Evolutionary conservation across 768 basidiomycete species (phyloP).

Genomic region (Pleurotus ostreatus): DNA sequence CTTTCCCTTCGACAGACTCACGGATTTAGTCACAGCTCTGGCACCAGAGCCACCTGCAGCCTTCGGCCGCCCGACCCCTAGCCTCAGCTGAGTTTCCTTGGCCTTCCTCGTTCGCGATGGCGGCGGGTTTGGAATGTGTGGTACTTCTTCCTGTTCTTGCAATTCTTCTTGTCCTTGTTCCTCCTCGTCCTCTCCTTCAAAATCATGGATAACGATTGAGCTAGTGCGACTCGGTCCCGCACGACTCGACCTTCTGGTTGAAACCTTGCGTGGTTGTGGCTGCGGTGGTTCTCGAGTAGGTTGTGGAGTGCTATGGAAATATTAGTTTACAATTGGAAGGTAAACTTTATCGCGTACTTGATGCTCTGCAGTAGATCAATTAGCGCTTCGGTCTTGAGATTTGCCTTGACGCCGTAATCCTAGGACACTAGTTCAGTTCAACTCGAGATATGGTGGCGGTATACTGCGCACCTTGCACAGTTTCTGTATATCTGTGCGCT

Average conservation of each 20-base stretch:
- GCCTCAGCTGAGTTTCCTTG: slow-evolving; percentile 62
- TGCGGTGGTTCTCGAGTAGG: slow-evolving; percentile 21
- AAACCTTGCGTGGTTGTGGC: slow-evolving; percentile 30
- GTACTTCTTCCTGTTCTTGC: slow-evolving; percentile 18
- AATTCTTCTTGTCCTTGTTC: slow-evolving; percentile 16
- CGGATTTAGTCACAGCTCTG: slow-evolving; percentile 58
- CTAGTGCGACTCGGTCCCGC: slow-evolving; percentile 33
- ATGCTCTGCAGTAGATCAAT: slow-evolving; percentile 66
- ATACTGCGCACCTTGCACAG: slow-evolving; percentile 62
- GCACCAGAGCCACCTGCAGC: slow-evolving; percentile 65
- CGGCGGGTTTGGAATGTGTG: slow-evolving; percentile 13
- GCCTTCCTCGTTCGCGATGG: slow-evolving; percentile 58
- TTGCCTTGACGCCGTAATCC: slow-evolving; percentile 81
- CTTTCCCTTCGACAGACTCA: slow-evolving; percentile 44
- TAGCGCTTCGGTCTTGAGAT: slow-evolving; percentile 75
- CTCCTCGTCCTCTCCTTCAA: slow-evolving; percentile 41
- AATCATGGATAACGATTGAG: slow-evolving; percentile 46
- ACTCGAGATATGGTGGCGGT: background rate
- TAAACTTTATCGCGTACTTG: slow-evolving; percentile 29
- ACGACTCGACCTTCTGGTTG: slow-evolving; percentile 32
- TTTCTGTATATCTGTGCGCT: slow-evolving; percentile 45
- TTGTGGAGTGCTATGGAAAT: slow-evolving; percentile 18
- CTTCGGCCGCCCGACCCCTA: slow-evolving; percentile 71
- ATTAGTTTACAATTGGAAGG: slow-evolving; percentile 14
- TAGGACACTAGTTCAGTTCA: slow-evolving; percentile 24